phyloP scores from a whole-genome alignment of 1,139 yeast genomes.

The Blastobotrys petasosporus region DNA sequence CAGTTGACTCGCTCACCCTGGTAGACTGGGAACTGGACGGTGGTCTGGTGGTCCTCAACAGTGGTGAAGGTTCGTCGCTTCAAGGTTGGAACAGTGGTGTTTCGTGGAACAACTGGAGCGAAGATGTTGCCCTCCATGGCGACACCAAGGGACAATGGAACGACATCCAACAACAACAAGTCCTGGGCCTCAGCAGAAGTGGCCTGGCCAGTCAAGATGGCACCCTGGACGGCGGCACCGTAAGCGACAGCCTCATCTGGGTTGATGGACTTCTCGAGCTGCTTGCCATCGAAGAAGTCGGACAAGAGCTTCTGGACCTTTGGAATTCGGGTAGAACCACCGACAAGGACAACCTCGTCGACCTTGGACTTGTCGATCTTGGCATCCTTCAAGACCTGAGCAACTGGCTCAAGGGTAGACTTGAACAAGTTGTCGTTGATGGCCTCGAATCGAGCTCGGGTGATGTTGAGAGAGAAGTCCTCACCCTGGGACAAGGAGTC shows the following conservation, averaged over 20 bases:
- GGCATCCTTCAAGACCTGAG: conserved; percentile 78
- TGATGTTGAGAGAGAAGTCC: conserved; percentile 73
- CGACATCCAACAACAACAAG: conserved; percentile 94
- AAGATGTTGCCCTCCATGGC: conserved; percentile 99
- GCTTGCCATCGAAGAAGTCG: conserved; percentile 86
- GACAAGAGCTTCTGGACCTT: conserved; percentile 82
- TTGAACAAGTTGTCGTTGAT: conserved; percentile 79
- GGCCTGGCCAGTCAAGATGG: conserved; percentile 96
- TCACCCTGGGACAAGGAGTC: conserved; percentile 77
- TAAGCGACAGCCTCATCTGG: conserved; percentile 98
- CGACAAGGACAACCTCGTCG: conserved; percentile 81
- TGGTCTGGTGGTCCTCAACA: conserved; percentile 98
- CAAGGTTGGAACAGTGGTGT: conserved; percentile 99
- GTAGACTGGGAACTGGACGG: conserved; percentile 99
- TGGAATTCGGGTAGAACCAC: conserved; percentile 95
- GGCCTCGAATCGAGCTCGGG: conserved; percentile 92
- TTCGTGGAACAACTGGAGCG: conserved; percentile 99
- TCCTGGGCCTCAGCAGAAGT: conserved; percentile 97
- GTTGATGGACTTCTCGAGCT: conserved; percentile 81
- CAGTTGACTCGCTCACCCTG: conserved; percentile 99
- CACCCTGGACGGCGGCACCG: conserved; percentile 99
- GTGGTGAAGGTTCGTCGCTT: conserved; percentile 99
- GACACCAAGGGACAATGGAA: conserved; percentile 98
- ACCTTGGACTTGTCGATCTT: conserved; percentile 71
- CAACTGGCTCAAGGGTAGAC: conserved; percentile 80